phyloP scores from a whole-genome alignment of 306 rosid genomes.

The Medicago ruthenica region DNA sequence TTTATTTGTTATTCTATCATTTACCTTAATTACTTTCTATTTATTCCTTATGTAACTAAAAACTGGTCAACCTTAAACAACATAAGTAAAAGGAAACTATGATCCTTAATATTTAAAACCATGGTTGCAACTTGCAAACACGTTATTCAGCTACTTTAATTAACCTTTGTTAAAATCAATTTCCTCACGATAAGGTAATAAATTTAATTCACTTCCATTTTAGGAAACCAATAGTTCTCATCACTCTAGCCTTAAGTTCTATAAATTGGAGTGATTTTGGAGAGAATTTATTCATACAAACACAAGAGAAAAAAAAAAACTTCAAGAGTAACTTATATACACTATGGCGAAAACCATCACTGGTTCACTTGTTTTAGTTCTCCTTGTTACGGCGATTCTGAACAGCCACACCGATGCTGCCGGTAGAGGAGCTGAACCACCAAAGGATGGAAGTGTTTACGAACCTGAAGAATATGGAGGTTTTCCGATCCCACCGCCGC shows the following conservation, averaged over 20 bases:
- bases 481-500: not conserved
- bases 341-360: not conserved
- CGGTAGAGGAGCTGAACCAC: not conserved
- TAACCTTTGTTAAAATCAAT: not conserved
- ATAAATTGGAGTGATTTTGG: constrained; percentile 28
- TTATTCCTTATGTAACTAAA: not conserved
- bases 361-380: not conserved
- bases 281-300: not conserved
- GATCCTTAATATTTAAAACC: not conserved
- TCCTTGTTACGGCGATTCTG: not conserved
- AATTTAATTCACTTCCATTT: constrained; percentile 13
- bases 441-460: not conserved
- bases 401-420: not conserved
- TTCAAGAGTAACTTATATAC: not conserved
- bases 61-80: constrained; percentile 11
- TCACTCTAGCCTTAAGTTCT: not conserved
- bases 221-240: not conserved
- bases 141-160: constrained; percentile 4
- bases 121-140: not conserved
- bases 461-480: not conserved
- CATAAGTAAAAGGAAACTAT: not conserved
- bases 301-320: not conserved
- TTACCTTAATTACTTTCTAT: not conserved
- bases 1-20: not conserved
- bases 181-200: constrained; percentile 18